phyloP scores from a whole-genome alignment of 2,329 filamentous ascomycete genomes.

The Myriosclerotinia scirpicola region DNA sequence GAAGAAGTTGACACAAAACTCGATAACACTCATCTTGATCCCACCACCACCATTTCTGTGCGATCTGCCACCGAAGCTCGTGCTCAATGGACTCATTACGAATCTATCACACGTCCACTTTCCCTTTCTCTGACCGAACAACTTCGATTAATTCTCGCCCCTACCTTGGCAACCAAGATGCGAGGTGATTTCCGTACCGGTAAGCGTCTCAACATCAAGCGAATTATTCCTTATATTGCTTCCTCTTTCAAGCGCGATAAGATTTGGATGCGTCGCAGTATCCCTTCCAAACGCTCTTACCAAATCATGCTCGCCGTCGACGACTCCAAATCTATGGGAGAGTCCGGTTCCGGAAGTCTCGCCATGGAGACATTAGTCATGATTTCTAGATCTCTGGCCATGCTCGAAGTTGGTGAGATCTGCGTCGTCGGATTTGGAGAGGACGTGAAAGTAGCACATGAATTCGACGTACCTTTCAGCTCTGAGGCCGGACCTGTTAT shows the following conservation, averaged over 20 bases:
- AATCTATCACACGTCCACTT: constrained; percentile 78
- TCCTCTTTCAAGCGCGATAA: constrained; percentile 99
- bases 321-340: constrained; percentile 91
- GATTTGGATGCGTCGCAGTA: constrained; percentile 96
- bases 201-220: constrained; percentile 98
- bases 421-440: constrained; percentile 87
- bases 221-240: constrained; percentile 98
- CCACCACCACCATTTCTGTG: constrained; percentile 26
- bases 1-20: constrained; percentile 56
- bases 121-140: constrained; percentile 91
- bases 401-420: constrained; percentile 95
- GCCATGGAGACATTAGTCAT: constrained; percentile 94
- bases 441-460: constrained; percentile 79
- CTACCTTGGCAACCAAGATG: constrained; percentile 92
- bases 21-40: constrained; percentile 67
- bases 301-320: constrained; percentile 98
- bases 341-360: constrained; percentile 70
- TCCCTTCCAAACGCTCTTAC: constrained; percentile 91
- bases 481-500: constrained; percentile 80
- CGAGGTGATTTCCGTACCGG: constrained; percentile 96
- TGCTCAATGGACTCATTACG: constrained; percentile 80
- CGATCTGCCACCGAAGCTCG: constrained; percentile 60
- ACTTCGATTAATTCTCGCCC: constrained; percentile 89
- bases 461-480: constrained; percentile 79
- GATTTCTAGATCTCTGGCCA: constrained; percentile 79